Percentiles rank a stretch among this genome's conserved stretches.
Evolutionary conservation across 192 early-diverging fungal species (phyloP).

Genomic region (Gryganskiella cystojenkinii): DNA sequence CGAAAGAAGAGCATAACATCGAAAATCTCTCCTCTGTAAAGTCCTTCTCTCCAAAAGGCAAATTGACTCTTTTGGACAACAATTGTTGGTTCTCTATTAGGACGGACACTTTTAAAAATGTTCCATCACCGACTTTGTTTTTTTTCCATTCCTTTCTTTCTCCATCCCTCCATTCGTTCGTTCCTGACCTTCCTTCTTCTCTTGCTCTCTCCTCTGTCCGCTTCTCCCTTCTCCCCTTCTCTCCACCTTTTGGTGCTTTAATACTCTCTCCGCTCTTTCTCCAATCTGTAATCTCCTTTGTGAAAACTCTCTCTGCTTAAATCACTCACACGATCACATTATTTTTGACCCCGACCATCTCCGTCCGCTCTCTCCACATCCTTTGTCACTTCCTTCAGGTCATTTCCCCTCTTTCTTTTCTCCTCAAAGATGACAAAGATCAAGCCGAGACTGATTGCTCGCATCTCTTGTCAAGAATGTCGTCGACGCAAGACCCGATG

Average conservation of each 20-base stretch:
- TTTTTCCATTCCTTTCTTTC: neutral
- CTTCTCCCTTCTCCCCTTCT: neutral
- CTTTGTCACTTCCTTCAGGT: neutral
- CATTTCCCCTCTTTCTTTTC: neutral
- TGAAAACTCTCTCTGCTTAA: neutral
- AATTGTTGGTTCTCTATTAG: neutral
- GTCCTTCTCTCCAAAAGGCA: neutral
- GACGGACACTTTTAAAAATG: neutral
- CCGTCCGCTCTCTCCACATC: neutral
- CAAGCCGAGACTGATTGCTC: constrained; percentile 45
- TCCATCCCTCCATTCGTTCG: neutral
- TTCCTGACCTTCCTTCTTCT: neutral
- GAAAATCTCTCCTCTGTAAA: neutral
- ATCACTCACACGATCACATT: neutral
- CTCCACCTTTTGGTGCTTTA: neutral
- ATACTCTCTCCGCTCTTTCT: neutral
- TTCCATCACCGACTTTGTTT: neutral
- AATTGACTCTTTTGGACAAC: neutral
- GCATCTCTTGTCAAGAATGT: constrained; percentile 51
- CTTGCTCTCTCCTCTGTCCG: neutral
- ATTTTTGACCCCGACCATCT: neutral
- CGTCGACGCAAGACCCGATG: constrained; percentile 42
- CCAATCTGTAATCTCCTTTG: neutral
- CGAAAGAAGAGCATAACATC: neutral
- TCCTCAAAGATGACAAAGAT: constrained; percentile 38